These are phyloP conservation scores for Hemileia vastatrix DNA, from an alignment of 1,284 basidiomycete species.

Conservation along the genomic window DNA sequence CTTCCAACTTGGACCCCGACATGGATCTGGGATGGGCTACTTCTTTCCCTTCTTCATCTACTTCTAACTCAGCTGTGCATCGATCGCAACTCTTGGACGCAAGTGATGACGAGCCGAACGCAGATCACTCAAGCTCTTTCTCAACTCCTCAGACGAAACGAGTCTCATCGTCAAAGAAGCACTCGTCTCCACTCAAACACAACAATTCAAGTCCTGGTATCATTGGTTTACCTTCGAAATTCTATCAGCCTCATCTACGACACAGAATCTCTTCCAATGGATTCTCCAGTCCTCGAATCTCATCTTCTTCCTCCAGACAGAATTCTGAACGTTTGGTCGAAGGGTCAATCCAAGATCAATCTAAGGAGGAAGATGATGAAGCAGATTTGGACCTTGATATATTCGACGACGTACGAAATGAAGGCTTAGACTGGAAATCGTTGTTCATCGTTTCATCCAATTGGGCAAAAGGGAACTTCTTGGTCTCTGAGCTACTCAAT, in stretches of 20 bases:
- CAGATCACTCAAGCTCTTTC: no score
- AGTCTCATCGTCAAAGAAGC: no score
- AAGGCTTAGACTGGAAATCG: slow-evolving; percentile 28
- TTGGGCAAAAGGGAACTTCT: slow-evolving; percentile 29
- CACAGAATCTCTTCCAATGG: neutral
- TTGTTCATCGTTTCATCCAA: slow-evolving; percentile 28
- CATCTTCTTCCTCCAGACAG: neutral
- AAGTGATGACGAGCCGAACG: no score
- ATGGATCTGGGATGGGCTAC: neutral
- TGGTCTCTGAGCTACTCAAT: slow-evolving; percentile 25
- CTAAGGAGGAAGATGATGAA: neutral
- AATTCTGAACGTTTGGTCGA: neutral
- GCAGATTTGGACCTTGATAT: neutral
- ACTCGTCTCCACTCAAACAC: no score
- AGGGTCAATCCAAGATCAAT: neutral
- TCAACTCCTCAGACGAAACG: no score
- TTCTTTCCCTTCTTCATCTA: neutral
- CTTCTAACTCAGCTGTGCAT: neutral
- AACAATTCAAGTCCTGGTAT: neutral
- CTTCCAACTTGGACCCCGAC: neutral
- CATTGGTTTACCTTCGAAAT: neutral
- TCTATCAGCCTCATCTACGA: neutral
- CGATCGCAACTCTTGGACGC: no score
- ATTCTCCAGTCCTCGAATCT: neutral
- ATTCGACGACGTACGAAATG: slow-evolving; percentile 4